Conservation (phyloP, 129 eudicot species). For the Kitagawia praeruptora region DNA sequence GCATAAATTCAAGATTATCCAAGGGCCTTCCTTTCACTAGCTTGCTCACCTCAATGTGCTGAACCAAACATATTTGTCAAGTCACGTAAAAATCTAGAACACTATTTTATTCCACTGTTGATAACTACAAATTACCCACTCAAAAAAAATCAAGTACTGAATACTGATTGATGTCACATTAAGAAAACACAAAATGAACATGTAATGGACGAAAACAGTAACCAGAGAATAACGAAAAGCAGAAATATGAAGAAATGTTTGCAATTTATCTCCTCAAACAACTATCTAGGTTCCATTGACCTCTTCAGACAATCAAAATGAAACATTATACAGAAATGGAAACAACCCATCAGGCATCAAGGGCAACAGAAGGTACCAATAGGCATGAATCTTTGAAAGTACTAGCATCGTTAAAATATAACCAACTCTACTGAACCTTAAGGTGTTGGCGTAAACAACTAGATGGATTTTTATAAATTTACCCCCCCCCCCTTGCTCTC, state of each 20-base stretch:
- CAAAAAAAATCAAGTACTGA: background rate
- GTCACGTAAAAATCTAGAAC: background rate
- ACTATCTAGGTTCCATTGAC: background rate
- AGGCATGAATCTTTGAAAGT: background rate
- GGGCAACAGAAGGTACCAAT: background rate
- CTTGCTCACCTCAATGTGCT: constrained; percentile 95
- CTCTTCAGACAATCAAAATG: background rate
- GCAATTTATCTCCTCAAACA: background rate
- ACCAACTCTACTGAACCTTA: background rate
- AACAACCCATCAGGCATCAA: background rate
- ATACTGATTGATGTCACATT: background rate
- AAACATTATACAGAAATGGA: background rate
- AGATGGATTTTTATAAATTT: too few relatives aligned
- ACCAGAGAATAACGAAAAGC: background rate
- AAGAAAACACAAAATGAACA: background rate
- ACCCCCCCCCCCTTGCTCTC: background rate
- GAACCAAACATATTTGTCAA: constrained; percentile 8
- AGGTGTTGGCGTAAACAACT: background rate
- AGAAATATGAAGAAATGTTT: background rate
- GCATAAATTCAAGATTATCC: constrained; percentile 92
- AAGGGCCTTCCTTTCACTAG: constrained; percentile 83
- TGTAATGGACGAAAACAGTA: background rate
- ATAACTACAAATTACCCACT: too few relatives aligned
- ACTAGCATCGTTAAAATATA: background rate
- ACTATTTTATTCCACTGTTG: background rate